Base-by-base conservation (phyloP, 1,139 yeast genomes). In the Pichia sp. region DNA sequence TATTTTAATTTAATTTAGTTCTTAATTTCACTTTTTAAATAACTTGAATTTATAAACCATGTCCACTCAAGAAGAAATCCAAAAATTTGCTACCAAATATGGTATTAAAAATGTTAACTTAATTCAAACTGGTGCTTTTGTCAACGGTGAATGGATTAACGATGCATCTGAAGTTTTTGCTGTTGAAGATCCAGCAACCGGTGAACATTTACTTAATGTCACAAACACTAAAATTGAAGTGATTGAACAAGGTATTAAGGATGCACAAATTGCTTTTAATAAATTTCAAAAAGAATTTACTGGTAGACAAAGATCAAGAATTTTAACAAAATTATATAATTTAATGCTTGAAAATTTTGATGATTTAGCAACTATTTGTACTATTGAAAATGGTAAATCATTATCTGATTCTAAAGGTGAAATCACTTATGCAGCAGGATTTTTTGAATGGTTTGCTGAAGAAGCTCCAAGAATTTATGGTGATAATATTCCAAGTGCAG, bases 371-470 rank as follows among this genome's bases (percentile, higher is more conserved):
- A 78, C 70, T 56, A 67, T 89, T 50, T 71, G 86, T 50, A 79
- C 90, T 6, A 73, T 83, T 71, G 97, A 89, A 66, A 89, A 88
- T 65, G 96, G 97, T 54, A 89, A 89, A 66, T 79, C 95, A 2
- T 67, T 79, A 46, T 73, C 81, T 18, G 96, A 89, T 65, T 83
- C 95, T 7, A 64, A 72, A 43, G 95, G 94, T 45, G 96, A 89
- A 66, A 74, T 88, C 41, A 74, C 71, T 48, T 84, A 86, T 58
- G 88, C 87, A 36, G 88, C 95, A 2, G 75, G 86, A 6, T 88
- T 84, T 65, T 83, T 86, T 56, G 89, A 86, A 62, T 89, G 96
- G 96, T 88, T 79, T 63, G 75, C 94, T n/a, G 96, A 86, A 66
- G 92, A 86, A 59, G 95, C 95, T 32, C 86, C 92, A 48, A 74